Conservation (phyloP, 441 rosid species). For the Erodium moschatum region DNA sequence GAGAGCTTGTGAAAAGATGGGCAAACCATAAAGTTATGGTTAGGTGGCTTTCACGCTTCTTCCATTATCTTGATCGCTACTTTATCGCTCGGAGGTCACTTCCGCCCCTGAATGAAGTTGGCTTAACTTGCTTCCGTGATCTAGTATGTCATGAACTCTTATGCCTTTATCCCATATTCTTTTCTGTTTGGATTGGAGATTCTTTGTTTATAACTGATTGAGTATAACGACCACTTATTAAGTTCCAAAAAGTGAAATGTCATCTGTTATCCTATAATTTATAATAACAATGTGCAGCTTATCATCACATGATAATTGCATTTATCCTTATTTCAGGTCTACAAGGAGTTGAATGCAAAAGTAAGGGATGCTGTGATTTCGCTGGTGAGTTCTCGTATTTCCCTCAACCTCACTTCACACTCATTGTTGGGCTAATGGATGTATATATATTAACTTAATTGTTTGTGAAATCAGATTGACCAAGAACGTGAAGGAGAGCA, state of each 20-base stretch:
- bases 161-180: too few species aligned
- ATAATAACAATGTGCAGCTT: too few species aligned
- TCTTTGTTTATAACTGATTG: neutral
- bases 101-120: slow-evolving; percentile 43
- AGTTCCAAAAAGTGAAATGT: neutral
- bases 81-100: slow-evolving; percentile 34
- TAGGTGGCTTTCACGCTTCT: slow-evolving; percentile 45
- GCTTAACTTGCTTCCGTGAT: slow-evolving; percentile 33
- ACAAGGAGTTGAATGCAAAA: slow-evolving; percentile 25
- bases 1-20: slow-evolving; percentile 48
- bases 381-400: slow-evolving; percentile 21
- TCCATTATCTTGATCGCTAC: slow-evolving; percentile 40
- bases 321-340: slow-evolving; percentile 28
- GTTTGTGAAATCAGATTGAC: slow-evolving; percentile 33
- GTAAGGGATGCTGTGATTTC: slow-evolving; percentile 42
- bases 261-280: neutral
- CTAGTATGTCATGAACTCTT: slow-evolving; percentile 20
- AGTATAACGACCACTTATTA: neutral
- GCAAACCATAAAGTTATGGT: slow-evolving; percentile 42
- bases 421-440: too few species aligned
- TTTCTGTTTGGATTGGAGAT: too few species aligned
- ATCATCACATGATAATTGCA: too few species aligned
- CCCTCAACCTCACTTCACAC: too few species aligned
- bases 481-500: slow-evolving; percentile 89
- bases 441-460: too few species aligned